phyloP scores from a whole-genome alignment of 2,329 filamentous ascomycete species.

The Diaporthe helianthi region DNA sequence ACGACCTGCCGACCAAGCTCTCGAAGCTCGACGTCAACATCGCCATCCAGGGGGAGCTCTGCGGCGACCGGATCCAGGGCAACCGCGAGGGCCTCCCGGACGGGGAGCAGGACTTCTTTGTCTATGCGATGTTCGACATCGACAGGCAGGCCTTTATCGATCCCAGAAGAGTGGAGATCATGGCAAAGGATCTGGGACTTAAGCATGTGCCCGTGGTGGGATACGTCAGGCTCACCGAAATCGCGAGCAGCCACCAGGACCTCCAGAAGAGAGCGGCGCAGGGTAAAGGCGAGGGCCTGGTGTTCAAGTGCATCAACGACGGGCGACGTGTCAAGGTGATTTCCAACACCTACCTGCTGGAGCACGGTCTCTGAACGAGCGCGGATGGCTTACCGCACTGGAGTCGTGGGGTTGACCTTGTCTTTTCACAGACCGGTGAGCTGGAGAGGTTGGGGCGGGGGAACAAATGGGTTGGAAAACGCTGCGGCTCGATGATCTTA shows the following conservation, averaged over 20 bases:
- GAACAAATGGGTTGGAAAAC: not conserved
- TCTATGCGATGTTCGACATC: slow-evolving; percentile 46
- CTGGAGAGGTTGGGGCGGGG: not conserved
- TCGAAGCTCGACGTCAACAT: slow-evolving; percentile 36
- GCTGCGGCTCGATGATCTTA: not conserved
- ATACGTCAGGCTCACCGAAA: slow-evolving; percentile 36
- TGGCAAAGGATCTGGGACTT: slow-evolving; percentile 40
- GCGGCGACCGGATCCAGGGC: slow-evolving; percentile 40
- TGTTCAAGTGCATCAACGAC: slow-evolving; percentile 40
- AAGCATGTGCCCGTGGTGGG: slow-evolving; percentile 44
- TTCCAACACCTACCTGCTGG: slow-evolving; percentile 37
- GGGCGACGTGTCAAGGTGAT: slow-evolving; percentile 41
- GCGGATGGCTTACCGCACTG: no score
- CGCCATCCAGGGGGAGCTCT: slow-evolving; percentile 45
- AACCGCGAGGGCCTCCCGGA: slow-evolving; percentile 41
- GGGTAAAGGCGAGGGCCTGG: slow-evolving; percentile 39
- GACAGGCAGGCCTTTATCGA: slow-evolving; percentile 40
- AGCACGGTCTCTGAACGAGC: slow-evolving; percentile 21
- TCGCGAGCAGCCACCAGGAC: slow-evolving; percentile 36
- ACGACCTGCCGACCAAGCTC: slow-evolving; percentile 39
- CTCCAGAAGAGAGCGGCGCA: slow-evolving; percentile 38
- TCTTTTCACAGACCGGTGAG: not conserved
- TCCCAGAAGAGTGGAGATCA: slow-evolving; percentile 40
- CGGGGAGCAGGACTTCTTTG: slow-evolving; percentile 42
- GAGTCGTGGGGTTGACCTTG: not conserved